phyloP scores from a whole-genome alignment of 2,329 filamentous ascomycete species.

The Macrophomina pseudophaseolina region DNA sequence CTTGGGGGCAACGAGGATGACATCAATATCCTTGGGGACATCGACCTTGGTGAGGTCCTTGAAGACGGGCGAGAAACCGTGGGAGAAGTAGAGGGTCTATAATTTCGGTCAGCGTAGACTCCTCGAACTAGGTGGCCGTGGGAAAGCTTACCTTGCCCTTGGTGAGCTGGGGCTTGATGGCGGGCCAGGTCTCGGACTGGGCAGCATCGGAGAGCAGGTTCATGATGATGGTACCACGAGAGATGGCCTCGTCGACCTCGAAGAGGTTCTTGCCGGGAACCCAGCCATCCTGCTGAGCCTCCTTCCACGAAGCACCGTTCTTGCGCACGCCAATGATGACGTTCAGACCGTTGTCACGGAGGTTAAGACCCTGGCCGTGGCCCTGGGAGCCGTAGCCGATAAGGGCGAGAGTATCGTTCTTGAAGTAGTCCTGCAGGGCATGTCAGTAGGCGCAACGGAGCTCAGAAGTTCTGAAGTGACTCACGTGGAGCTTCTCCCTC shows the following conservation, averaged over 20 bases:
- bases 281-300: conserved; percentile 97
- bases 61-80: conserved; percentile 99
- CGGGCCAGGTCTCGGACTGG: conserved; percentile 98
- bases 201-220: conserved; percentile 98
- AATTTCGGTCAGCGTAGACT: conserved; percentile 31
- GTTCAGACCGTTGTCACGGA: conserved; percentile 99
- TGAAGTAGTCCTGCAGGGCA: conserved; percentile 86
- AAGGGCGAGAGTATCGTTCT: conserved; percentile 97
- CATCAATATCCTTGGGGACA: conserved; percentile 91
- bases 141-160: conserved; percentile 84
- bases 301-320: conserved; percentile 98
- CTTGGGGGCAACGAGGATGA: conserved; percentile 99
- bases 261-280: conserved; percentile 98
- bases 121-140: background rate
- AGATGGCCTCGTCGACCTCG: conserved; percentile 95
- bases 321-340: conserved; percentile 99
- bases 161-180: conserved; percentile 96
- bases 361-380: conserved; percentile 98
- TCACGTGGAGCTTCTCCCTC: conserved; percentile 93
- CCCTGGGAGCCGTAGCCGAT: conserved; percentile 99
- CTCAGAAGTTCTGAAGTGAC: conserved; percentile 45
- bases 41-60: conserved; percentile 99
- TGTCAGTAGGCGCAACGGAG: conserved; percentile 35
- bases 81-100: conserved; percentile 99
- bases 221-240: conserved; percentile 94